phyloP scores from a whole-genome alignment of 129 eudicot genomes.

The Apium graveolens region DNA sequence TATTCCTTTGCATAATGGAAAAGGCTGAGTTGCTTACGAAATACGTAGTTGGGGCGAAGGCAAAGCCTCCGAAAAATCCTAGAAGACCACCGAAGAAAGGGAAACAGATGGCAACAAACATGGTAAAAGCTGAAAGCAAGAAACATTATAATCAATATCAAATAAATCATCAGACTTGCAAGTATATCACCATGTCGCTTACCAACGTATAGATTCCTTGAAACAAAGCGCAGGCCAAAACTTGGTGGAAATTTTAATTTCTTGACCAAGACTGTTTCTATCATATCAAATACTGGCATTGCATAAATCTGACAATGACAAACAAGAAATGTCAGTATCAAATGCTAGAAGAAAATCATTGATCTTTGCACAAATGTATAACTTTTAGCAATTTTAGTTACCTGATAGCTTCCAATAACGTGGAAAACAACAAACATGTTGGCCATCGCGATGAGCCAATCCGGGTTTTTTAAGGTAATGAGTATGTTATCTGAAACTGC shows the following conservation, averaged over 20 bases:
- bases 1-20: background rate
- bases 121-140: conserved; percentile 44
- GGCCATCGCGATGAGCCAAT: conserved; percentile 51
- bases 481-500: conserved; percentile 33
- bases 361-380: background rate
- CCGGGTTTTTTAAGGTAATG: conserved; percentile 25
- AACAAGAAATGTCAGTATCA: background rate
- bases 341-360: background rate
- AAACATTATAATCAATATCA: background rate
- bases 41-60: conserved; percentile 66
- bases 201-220: conserved; percentile 65
- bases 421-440: conserved; percentile 50
- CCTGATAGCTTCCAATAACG: conserved; percentile 59
- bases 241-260: conserved; percentile 48
- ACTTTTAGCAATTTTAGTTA: background rate
- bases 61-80: conserved; percentile 68
- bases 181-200: conserved; percentile 5
- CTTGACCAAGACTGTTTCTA: conserved; percentile 64
- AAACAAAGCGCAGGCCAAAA: conserved; percentile 39
- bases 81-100: conserved; percentile 68
- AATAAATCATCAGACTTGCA: background rate
- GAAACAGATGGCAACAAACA: conserved; percentile 47
- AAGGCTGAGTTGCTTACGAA: conserved; percentile 38
- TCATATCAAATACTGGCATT: conserved; percentile 80
- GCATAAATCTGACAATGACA: conserved; percentile 47